Evolutionary conservation across 1,284 basidiomycete species (phyloP), one percentile per base, ranked within the genome.

Genomic region (Ganoderma sinense): DNA sequence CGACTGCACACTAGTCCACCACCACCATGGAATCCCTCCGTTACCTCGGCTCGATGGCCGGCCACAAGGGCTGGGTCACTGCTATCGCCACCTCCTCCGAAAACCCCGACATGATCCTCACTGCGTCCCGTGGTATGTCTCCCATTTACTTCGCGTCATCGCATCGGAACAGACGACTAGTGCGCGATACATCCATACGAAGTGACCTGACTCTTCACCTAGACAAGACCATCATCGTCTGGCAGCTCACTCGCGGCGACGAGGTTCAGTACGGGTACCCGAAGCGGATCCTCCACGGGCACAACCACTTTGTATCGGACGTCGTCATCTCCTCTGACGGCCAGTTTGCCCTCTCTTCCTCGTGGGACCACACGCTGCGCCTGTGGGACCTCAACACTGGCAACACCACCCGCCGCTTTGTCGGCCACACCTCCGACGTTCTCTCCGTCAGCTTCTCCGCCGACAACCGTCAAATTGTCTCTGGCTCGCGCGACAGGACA

Each of bases 141-240:
- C 62, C 67, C 61, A 31, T 67, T 56, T 67, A 64, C 71, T 68
- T 65, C 73, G 65, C 74, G 65, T 74, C 45, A 43, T 41, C 40
- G 29, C 39, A 3, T 56, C 29, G 7, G 10, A n/a, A 14, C 18
- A n/a, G 23, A 8, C 59, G 40, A 11, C n/a, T 16, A 23, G 31
- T 31, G 60, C 29, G 43, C 33, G 14, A 63, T 45, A 39, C 10
- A 0, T 13, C 53, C 40, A 39, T 62, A 36, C 36, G 59, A 36
- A 39, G 66, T 62, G 55, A 61, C 55, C 45, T 64, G 29, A 64
- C 31, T 26, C 36, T 56, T 2, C 2, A 3, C 29, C 14, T 79
- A 97, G 98, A 99, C 93, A 99, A 98, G 91, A 98, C 97, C 73
- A 95, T 99, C 88, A 99, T 99, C 81, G 97, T 99, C 82, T 99